A percentile compares a stretch with the other conserved stretches of the same genome.
Evolutionary conservation across 2,329 filamentous ascomycete species (phyloP).

Genomic region (Monosporascus sp.): DNA sequence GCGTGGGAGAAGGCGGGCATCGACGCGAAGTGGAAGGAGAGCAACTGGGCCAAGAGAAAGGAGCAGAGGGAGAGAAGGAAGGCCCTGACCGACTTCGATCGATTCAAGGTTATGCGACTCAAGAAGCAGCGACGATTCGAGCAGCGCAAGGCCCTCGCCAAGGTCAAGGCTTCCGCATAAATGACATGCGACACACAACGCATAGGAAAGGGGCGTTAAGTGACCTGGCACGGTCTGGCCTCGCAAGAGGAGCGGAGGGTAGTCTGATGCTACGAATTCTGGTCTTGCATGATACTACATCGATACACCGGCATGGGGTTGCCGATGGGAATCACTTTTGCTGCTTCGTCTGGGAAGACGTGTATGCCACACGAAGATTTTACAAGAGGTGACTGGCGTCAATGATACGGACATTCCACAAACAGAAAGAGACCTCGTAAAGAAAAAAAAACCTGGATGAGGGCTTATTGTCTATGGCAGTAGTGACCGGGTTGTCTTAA

Average conservation of each 20-base stretch:
- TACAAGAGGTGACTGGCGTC: slow-evolving; percentile 53
- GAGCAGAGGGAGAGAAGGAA: slow-evolving; percentile 80
- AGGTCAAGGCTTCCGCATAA: slow-evolving; percentile 81
- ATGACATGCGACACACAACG: slow-evolving; percentile 11
- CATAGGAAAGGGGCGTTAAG: slow-evolving; percentile 24
- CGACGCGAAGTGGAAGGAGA: slow-evolving; percentile 88
- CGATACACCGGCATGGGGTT: slow-evolving; percentile 46
- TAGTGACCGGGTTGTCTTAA: not conserved
- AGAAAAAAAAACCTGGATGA: not conserved
- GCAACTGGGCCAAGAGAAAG: slow-evolving; percentile 91
- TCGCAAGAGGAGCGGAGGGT: slow-evolving; percentile 13
- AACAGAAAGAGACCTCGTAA: not conserved
- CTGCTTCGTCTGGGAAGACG: slow-evolving; percentile 51
- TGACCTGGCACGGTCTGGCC: slow-evolving; percentile 28
- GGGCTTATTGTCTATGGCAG: not conserved
- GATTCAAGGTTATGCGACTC: slow-evolving; percentile 99
- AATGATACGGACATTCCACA: slow-evolving; percentile 54
- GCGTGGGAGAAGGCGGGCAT: slow-evolving; percentile 88
- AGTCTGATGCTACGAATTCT: slow-evolving; percentile 16
- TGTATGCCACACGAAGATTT: slow-evolving; percentile 57
- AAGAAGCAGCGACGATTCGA: slow-evolving; percentile 99
- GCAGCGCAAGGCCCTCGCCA: slow-evolving; percentile 92
- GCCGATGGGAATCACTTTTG: slow-evolving; percentile 46
- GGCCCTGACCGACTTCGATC: slow-evolving; percentile 95
- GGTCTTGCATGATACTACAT: slow-evolving; percentile 41